phyloP scores from a whole-genome alignment of 768 basidiomycete genomes.

The Leccinum sublutescens region DNA sequence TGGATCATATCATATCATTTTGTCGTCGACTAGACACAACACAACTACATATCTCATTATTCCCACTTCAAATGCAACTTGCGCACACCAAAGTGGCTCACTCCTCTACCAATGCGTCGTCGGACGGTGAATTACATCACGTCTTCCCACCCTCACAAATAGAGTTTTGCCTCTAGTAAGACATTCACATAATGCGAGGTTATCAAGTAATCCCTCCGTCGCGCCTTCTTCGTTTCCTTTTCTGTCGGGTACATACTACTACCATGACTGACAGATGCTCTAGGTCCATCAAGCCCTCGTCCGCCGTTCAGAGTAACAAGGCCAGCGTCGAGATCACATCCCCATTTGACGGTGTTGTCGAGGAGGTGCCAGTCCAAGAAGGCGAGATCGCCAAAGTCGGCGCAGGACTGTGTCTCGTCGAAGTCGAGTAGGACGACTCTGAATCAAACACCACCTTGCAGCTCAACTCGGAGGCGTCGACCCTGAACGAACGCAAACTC shows the following conservation, averaged over 20 bases:
- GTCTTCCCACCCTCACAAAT: no score
- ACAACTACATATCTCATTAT: no score
- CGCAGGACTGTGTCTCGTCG: slow-evolving; percentile 71
- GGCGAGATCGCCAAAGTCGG: slow-evolving; percentile 87
- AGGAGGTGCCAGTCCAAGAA: slow-evolving; percentile 70
- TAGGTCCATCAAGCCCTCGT: slow-evolving; percentile 62
- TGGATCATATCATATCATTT: no score
- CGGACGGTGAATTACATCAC: no score
- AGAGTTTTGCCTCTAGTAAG: no score
- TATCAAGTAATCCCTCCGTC: slow-evolving; percentile 69
- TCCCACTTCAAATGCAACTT: no score
- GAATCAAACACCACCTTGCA: background rate
- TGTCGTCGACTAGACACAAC: no score
- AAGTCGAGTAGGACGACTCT: slow-evolving; percentile 59
- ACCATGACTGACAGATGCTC: no score
- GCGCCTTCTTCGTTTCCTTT: background rate
- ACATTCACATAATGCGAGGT: slow-evolving; percentile 88
- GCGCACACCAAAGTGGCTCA: no score
- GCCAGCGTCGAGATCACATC: slow-evolving; percentile 90
- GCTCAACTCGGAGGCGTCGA: background rate
- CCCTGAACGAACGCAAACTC: background rate
- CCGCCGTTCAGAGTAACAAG: slow-evolving; percentile 66
- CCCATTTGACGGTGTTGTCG: slow-evolving; percentile 76
- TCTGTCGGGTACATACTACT: no score
- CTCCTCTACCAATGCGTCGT: no score